Evolutionary conservation across 208 protist species (phyloP).

Genomic region (Leishmania tropica): DNA sequence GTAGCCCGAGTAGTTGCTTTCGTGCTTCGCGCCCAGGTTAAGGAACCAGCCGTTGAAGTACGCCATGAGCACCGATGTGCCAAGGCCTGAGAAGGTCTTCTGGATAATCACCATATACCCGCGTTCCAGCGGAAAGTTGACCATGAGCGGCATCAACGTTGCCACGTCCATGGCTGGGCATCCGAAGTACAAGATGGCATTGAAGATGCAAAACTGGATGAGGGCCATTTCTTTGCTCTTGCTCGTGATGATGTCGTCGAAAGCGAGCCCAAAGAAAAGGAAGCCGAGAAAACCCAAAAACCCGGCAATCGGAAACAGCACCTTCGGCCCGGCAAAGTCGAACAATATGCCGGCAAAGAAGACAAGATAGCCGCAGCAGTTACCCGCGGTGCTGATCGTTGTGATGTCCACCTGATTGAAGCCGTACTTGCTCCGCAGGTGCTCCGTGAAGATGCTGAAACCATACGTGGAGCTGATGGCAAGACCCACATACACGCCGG

Average conservation of each 20-base stretch:
- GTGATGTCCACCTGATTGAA: conserved; percentile 78
- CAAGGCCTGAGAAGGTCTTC: conserved; percentile 83
- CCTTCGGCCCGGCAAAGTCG: conserved; percentile 68
- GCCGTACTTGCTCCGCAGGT: conserved; percentile 52
- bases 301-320: conserved; percentile 45
- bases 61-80: conserved; percentile 73
- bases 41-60: conserved; percentile 84
- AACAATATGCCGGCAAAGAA: conserved; percentile 77
- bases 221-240: conserved; percentile 41
- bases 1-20: conserved; percentile 64
- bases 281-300: conserved; percentile 57
- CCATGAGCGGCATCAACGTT: conserved; percentile 80
- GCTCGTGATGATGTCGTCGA: conserved; percentile 51
- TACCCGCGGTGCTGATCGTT: conserved; percentile 83
- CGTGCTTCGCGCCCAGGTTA: conserved; percentile 15
- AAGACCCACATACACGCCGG: conserved; percentile 66
- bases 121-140: conserved; percentile 76
- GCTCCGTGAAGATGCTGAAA: conserved; percentile 75
- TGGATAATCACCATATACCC: conserved; percentile 81
- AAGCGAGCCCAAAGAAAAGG: conserved; percentile 68
- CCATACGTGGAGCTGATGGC: conserved; percentile 74
- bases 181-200: conserved; percentile 66
- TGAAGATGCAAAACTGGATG: conserved; percentile 67
- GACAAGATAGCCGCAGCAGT: conserved; percentile 58
- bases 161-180: conserved; percentile 63